These are phyloP conservation scores for Fusarium nisikadoi DNA, from an alignment of 2,329 filamentous ascomycete species.

Conservation along the genomic window DNA sequence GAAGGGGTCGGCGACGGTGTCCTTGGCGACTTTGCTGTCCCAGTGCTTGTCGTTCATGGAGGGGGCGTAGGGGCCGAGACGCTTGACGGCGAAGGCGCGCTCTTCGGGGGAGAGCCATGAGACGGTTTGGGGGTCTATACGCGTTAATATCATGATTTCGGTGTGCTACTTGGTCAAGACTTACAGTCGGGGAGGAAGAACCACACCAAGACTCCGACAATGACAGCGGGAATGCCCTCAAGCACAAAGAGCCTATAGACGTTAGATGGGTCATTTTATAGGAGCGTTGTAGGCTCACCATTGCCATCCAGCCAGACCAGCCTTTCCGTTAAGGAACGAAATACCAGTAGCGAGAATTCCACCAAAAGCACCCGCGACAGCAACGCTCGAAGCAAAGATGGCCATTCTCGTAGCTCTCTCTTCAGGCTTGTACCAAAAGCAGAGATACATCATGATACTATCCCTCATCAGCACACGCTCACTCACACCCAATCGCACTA, in stretches of 20 bases:
- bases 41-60: slow-evolving; percentile 51
- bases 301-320: slow-evolving; percentile 65
- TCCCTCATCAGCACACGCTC: background rate
- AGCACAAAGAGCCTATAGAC: slow-evolving; percentile 69
- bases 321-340: slow-evolving; percentile 57
- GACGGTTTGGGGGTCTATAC: slow-evolving; percentile 47
- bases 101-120: slow-evolving; percentile 49
- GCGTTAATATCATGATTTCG: background rate
- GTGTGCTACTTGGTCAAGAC: background rate
- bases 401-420: slow-evolving; percentile 69
- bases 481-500: fast-evolving
- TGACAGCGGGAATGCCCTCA: slow-evolving; percentile 48
- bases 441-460: slow-evolving; percentile 64
- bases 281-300: slow-evolving; percentile 10
- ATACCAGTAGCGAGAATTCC: slow-evolving; percentile 66
- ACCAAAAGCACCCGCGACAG: slow-evolving; percentile 69
- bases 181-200: slow-evolving; percentile 48
- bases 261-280: background rate
- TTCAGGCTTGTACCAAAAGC: slow-evolving; percentile 71
- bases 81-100: slow-evolving; percentile 49
- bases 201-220: slow-evolving; percentile 47
- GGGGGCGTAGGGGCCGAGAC: slow-evolving; percentile 49
- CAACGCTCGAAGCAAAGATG: slow-evolving; percentile 68
- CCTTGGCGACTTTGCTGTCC: slow-evolving; percentile 47
- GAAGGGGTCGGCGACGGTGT: slow-evolving; percentile 48